phyloP scores from a whole-genome alignment of 129 eudicot genomes.

The Glebionis coronaria region DNA sequence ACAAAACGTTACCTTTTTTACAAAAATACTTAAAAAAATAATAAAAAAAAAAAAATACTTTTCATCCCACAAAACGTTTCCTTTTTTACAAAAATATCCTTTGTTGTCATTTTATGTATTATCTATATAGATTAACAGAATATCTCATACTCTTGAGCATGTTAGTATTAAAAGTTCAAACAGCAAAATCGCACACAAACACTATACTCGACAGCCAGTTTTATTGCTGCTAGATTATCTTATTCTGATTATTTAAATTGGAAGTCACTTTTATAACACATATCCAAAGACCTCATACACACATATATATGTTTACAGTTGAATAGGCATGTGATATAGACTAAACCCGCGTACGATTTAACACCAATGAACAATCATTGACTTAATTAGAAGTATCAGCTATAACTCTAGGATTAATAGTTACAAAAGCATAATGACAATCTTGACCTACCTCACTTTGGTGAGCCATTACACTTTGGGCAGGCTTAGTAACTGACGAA shows the following conservation, averaged over 20 bases:
- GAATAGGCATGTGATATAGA: not conserved
- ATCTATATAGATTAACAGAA: not conserved
- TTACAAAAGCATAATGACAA: not conserved
- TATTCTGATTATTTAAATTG: not conserved
- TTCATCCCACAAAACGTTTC: too few relatives aligned
- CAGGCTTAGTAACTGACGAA: slow-evolving; percentile 67
- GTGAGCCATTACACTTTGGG: slow-evolving; percentile 88
- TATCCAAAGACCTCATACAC: not conserved
- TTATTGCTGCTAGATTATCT: not conserved
- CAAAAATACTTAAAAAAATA: too few relatives aligned
- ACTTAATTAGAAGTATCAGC: not conserved
- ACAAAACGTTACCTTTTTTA: not conserved
- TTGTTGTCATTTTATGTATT: not conserved
- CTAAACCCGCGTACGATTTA: not conserved
- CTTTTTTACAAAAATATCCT: not conserved
- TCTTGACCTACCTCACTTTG: slow-evolving; percentile 67
- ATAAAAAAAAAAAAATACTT: too few relatives aligned
- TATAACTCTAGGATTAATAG: not conserved
- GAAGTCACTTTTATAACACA: not conserved
- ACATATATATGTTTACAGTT: not conserved
- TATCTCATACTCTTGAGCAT: not conserved
- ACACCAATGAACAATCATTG: slow-evolving; percentile 6
- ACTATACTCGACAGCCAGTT: not conserved
- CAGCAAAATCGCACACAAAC: not conserved
- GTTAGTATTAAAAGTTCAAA: not conserved